These are phyloP conservation scores for Primulina eburnea DNA, from an alignment of 257 asterid species.

Conservation along the genomic window DNA sequence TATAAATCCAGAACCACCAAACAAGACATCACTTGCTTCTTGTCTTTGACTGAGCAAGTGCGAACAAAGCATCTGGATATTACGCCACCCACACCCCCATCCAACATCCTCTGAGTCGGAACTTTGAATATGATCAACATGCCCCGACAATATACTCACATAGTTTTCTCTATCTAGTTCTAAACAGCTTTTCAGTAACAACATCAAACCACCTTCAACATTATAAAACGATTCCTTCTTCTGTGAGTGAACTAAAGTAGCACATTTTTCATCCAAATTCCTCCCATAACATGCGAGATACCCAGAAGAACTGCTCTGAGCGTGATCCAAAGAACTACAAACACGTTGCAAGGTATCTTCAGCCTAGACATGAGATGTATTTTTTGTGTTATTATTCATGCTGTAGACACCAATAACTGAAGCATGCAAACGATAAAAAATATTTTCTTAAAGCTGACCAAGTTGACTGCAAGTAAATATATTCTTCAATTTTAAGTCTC, in stretches of 20 bases:
- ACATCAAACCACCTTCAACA: conserved; percentile 54
- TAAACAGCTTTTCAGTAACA: conserved; percentile 55
- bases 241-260: conserved; percentile 40
- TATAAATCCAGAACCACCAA: conserved; percentile 79
- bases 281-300: conserved; percentile 24
- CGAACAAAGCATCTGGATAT: conserved; percentile 94
- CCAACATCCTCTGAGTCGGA: conserved; percentile 54
- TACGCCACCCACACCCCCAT: conserved; percentile 99
- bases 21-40: conserved; percentile 57
- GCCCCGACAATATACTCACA: conserved; percentile 54
- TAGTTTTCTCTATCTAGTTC: conserved; percentile 53
- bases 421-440: conserved; percentile 7
- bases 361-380: conserved; percentile 34
- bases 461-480: background rate
- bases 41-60: conserved; percentile 59
- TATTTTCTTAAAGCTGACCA: background rate
- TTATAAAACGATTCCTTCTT: conserved; percentile 36
- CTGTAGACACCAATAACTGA: conserved; percentile 4
- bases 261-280: conserved; percentile 29
- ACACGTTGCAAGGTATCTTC: conserved; percentile 23
- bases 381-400: background rate
- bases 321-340: conserved; percentile 19
- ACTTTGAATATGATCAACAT: conserved; percentile 76
- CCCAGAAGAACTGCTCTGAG: conserved; percentile 35
- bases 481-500: background rate